phyloP scores from a whole-genome alignment of 1,139 yeast genomes.

The Dujonia santamariae region DNA sequence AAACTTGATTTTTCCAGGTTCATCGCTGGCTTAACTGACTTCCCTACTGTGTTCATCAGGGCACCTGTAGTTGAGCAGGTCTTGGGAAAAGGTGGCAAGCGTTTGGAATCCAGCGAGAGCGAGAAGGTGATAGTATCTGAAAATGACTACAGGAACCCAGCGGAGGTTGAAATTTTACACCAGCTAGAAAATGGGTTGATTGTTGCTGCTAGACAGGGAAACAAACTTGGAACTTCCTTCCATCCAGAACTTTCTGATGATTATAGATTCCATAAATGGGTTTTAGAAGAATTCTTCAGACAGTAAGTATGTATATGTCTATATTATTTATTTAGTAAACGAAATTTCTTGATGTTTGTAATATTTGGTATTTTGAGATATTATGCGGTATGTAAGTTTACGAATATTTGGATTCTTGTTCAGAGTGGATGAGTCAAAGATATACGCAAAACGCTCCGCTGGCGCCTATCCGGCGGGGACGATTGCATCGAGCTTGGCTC shows the following conservation, averaged over 20 bases:
- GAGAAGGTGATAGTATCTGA: conserved; percentile 18
- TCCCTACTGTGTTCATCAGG: conserved; percentile 67
- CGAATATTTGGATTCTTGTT: too few relatives aligned
- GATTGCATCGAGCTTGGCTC: too few relatives aligned
- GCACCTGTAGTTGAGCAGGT: conserved; percentile 67
- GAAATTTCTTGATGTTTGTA: too few relatives aligned
- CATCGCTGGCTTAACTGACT: conserved; percentile 37
- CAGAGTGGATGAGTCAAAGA: too few relatives aligned
- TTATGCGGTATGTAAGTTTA: too few relatives aligned
- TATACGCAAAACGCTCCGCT: too few relatives aligned
- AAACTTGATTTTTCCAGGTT: conserved; percentile 48
- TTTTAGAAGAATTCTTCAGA: conserved; percentile 56
- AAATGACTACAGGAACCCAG: conserved; percentile 24
- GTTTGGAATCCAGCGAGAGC: conserved; percentile 9
- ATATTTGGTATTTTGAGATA: too few relatives aligned
- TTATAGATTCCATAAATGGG: conserved; percentile 68
- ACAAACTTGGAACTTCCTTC: conserved; percentile 69
- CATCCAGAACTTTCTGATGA: conserved; percentile 75
- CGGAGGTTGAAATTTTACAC: conserved; percentile 43
- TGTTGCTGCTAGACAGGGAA: conserved; percentile 74
- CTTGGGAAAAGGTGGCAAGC: conserved; percentile 12
- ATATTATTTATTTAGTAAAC: too few relatives aligned
- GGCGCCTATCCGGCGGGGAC: too few relatives aligned
- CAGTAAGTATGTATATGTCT: too few relatives aligned
- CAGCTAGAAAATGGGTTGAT: conserved; percentile 40